phyloP scores from a whole-genome alignment of 805 yeast species.

The Yarrowia porcina region DNA sequence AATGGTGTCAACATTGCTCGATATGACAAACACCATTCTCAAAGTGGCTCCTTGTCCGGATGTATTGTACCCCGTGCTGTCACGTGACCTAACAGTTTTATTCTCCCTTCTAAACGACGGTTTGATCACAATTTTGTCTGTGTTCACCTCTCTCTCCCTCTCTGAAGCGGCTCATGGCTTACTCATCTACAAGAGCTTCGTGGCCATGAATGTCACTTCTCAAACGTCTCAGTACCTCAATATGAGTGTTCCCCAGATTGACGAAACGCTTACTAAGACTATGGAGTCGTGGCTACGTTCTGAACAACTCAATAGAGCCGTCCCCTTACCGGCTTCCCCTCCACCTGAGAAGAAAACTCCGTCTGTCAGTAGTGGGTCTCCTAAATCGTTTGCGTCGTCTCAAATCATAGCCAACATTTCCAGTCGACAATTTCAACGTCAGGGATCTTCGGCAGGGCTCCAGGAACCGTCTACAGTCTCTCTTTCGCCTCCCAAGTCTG shows the following conservation, averaged over 20 bases:
- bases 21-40: not conserved
- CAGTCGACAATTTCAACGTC: not conserved
- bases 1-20: not conserved
- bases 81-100: not conserved
- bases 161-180: not conserved
- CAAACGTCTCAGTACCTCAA: not conserved
- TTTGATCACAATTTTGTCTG: not conserved
- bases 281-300: not conserved
- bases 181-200: constrained; percentile 5
- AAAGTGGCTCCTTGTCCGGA: not conserved
- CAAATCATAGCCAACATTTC: not conserved
- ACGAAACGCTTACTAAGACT: not conserved
- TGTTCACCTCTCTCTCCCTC: not conserved
- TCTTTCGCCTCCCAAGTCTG: not conserved
- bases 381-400: not conserved
- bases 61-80: not conserved
- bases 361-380: not conserved
- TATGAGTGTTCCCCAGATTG: not conserved
- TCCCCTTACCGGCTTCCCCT: not conserved
- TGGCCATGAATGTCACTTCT: not conserved
- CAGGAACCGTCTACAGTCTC: not conserved
- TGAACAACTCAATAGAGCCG: not conserved
- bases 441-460: not conserved
- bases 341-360: not conserved
- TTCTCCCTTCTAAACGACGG: not conserved